Percentiles rank a stretch among this genome's conserved stretches.
Conservation (phyloP, 2,329 filamentous ascomycete species). For the Fonsecaea nubica region DNA sequence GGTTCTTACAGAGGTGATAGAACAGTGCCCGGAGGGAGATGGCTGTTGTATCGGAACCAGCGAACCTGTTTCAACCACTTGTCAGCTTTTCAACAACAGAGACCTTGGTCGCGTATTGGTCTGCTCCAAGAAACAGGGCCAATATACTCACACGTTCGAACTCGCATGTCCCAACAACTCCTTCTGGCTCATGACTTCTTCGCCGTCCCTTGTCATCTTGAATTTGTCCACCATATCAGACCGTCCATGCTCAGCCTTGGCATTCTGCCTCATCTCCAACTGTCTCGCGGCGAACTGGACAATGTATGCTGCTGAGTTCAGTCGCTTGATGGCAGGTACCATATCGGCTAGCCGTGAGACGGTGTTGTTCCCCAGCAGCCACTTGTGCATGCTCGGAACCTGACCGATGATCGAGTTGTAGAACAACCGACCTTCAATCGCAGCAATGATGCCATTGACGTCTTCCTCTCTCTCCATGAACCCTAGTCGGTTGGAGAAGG, state of each 20-base stretch:
- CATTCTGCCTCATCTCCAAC: slow-evolving; percentile 23
- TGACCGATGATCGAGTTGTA: slow-evolving; percentile 35
- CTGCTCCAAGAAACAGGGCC: neutral
- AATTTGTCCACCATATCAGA: slow-evolving; percentile 33
- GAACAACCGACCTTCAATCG: slow-evolving; percentile 36
- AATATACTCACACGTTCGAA: slow-evolving; percentile 29
- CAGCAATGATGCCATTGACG: slow-evolving; percentile 45
- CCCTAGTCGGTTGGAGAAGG: slow-evolving; percentile 45
- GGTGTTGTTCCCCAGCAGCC: slow-evolving; percentile 24
- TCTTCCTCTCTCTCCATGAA: slow-evolving; percentile 46
- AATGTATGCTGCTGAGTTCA: slow-evolving; percentile 31
- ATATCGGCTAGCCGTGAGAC: slow-evolving; percentile 24
- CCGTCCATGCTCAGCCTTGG: slow-evolving; percentile 21
- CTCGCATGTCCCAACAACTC: slow-evolving; percentile 32
- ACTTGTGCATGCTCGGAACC: slow-evolving; percentile 28
- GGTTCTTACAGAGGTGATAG: slow-evolving; percentile 58
- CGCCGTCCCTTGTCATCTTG: slow-evolving; percentile 29
- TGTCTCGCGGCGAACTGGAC: slow-evolving; percentile 34
- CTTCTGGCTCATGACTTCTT: slow-evolving; percentile 32
- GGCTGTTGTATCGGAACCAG: slow-evolving; percentile 35
- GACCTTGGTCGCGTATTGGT: neutral
- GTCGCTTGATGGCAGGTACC: slow-evolving; percentile 28
- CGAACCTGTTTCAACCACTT: slow-evolving; percentile 22
- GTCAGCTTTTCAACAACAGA: neutral
- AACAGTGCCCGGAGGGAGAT: slow-evolving; percentile 40